Percentiles rank a stretch among this genome's conserved stretches.
Conservation (phyloP, 75 land plant genomes). For the Larix kaempferi region DNA sequence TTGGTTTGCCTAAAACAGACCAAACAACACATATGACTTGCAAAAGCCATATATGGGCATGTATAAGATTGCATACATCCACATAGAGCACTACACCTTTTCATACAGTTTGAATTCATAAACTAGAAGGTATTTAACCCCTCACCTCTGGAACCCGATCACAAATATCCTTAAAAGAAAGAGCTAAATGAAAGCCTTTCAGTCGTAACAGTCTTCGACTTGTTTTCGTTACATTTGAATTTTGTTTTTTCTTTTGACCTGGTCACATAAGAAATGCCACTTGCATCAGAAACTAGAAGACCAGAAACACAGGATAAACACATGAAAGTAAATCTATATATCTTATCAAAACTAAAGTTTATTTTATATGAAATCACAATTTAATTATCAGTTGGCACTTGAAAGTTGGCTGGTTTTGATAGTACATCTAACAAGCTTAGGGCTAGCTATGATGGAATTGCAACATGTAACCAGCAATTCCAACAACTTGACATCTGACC, state of each 20-base stretch:
- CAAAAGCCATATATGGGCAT: neutral
- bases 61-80: neutral
- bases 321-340: neutral
- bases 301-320: neutral
- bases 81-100: neutral
- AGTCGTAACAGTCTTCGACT: conserved; percentile 22
- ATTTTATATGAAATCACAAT: too few species aligned
- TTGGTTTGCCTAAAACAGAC: too few species aligned
- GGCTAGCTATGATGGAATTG: too few species aligned
- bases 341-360: neutral
- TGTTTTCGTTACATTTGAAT: neutral
- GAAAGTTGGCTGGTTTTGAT: too few species aligned
- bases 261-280: neutral
- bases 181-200: conserved; percentile 59
- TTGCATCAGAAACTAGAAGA: neutral
- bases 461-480: too few species aligned
- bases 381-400: too few species aligned
- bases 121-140: neutral
- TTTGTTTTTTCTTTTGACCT: neutral
- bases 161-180: conserved; percentile 60
- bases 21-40: too few species aligned
- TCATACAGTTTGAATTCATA: neutral
- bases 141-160: conserved; percentile 35
- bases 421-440: too few species aligned
- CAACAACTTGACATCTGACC: too few species aligned